Evolutionary conservation across 257 asterid species (phyloP), one percentile per base, ranked within the genome.

Genomic region (Anisodus tanguticus): DNA sequence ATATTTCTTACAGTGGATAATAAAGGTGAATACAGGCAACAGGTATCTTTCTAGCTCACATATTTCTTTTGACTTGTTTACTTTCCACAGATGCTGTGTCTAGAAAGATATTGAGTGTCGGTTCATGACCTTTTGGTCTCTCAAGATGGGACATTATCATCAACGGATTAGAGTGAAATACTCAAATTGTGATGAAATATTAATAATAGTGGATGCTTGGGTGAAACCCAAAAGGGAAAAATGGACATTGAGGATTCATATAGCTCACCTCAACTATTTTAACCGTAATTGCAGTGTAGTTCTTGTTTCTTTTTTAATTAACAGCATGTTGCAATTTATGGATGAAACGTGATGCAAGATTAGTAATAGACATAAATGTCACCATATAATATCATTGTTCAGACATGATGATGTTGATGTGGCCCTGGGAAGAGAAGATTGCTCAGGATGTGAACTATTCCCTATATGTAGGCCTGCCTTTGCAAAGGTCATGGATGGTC

Each of bases 11-110:
- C 92, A 67, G 87, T 88, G 86, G 89, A 84, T 85, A 86, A 88
- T 85, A 88, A 86, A 72, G 97, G 95, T 8, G 88, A 89, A 78
- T 96, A 91, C 86, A 90, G 85, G 89, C 95, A 92, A 89, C 97
- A 93, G 98, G 99, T 94, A 86, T 84, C 47, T 88, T 83, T 88
- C 87, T 81, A 85, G 47, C 63, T 63, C 60, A 19, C 66, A 0
- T 59, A 13, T 80, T 49, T 67, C 86, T 19, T 51, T 76, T 0
- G 43, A 26, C 81, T 76, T 1, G 26, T 76, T 51, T 63, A 51
- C 8, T 1, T 76, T 53, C 15, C 47, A 53, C n/a, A 15, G 63
- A 51, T 51, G 62, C 81, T 7, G 22, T 76, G 22, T 19, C 37
- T 43, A 43, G 31, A 16, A 69, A 69, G 79, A 43, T 70, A 43